phyloP scores from a whole-genome alignment of 2,329 filamentous ascomycete genomes.

The Parastagonospora nodorum region DNA sequence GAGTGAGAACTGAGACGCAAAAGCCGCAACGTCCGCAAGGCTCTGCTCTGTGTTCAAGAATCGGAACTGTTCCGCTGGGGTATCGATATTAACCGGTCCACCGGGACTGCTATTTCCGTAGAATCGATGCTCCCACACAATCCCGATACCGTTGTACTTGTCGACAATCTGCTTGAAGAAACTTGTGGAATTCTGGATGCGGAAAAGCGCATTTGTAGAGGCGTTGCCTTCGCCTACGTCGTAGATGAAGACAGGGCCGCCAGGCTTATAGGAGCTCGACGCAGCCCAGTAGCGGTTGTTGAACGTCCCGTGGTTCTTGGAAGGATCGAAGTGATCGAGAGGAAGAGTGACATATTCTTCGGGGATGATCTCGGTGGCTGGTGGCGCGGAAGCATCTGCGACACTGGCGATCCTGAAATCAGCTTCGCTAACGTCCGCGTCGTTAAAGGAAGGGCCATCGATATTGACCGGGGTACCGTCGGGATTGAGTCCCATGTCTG shows the following conservation, averaged over 20 bases:
- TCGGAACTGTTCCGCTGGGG: conserved; percentile 39
- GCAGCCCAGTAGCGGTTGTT: conserved; percentile 47
- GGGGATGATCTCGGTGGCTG: conserved; percentile 17
- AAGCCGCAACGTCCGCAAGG: conserved; percentile 48
- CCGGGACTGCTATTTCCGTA: conserved; percentile 49
- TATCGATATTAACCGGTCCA: conserved; percentile 33
- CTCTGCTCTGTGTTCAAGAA: conserved; percentile 49
- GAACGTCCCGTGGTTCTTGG: conserved; percentile 36
- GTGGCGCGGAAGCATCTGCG: not conserved
- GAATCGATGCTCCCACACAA: conserved; percentile 50
- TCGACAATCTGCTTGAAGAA: conserved; percentile 46
- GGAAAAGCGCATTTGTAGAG: conserved; percentile 24
- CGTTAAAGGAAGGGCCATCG: not conserved
- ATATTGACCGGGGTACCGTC: not conserved
- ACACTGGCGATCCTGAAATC: not conserved
- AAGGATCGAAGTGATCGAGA: conserved; percentile 42
- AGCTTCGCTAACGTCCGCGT: not conserved
- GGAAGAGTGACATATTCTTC: conserved; percentile 44
- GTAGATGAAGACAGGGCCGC: conserved; percentile 47
- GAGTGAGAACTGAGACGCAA: conserved; percentile 48
- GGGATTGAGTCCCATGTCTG: not conserved
- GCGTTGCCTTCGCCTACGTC: conserved; percentile 45
- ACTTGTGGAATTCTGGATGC: conserved; percentile 36
- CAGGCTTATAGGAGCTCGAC: conserved; percentile 39
- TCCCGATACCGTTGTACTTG: conserved; percentile 43